Conservation (phyloP, 1,139 yeast species). For the Saccharomycopsis crataegensis region DNA sequence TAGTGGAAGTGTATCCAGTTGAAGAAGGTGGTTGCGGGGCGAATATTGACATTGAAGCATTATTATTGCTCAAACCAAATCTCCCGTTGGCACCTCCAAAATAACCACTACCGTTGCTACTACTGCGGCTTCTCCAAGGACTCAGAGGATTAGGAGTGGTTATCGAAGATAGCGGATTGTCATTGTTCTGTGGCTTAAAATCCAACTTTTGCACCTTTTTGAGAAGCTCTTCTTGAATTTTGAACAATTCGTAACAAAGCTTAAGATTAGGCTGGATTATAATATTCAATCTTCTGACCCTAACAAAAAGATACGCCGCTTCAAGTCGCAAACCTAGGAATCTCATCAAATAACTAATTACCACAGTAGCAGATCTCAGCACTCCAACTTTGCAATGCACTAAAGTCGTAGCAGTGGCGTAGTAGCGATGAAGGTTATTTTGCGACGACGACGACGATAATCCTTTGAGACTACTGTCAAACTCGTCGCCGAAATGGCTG, state of each 20-base stretch:
- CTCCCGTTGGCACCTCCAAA: too few species aligned
- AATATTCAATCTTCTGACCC: constrained; percentile 49
- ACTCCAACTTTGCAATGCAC: constrained; percentile 56
- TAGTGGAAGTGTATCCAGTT: too few species aligned
- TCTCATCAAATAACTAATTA: constrained; percentile 49
- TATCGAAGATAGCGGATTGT: too few species aligned
- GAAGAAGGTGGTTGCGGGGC: too few species aligned
- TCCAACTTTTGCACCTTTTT: too few species aligned
- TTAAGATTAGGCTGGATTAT: constrained; percentile 52
- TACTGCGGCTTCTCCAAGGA: too few species aligned
- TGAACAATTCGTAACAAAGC: constrained; percentile 44
- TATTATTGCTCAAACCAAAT: too few species aligned
- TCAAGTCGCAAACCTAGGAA: constrained; percentile 36
- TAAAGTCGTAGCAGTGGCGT: constrained; percentile 31
- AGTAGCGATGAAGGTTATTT: not conserved
- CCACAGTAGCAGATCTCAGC: constrained; percentile 48
- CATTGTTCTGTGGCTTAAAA: too few species aligned
- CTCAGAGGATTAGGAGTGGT: too few species aligned
- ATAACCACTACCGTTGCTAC: too few species aligned
- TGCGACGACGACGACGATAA: not conserved
- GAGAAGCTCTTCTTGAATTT: constrained; percentile 35
- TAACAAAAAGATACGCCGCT: constrained; percentile 43
- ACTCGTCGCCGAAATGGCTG: not conserved
- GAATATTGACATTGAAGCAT: too few species aligned
- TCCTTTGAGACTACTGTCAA: not conserved